These are phyloP conservation scores for Lactarius deliciosus DNA, from an alignment of 768 basidiomycete species.

Conservation along the genomic window DNA sequence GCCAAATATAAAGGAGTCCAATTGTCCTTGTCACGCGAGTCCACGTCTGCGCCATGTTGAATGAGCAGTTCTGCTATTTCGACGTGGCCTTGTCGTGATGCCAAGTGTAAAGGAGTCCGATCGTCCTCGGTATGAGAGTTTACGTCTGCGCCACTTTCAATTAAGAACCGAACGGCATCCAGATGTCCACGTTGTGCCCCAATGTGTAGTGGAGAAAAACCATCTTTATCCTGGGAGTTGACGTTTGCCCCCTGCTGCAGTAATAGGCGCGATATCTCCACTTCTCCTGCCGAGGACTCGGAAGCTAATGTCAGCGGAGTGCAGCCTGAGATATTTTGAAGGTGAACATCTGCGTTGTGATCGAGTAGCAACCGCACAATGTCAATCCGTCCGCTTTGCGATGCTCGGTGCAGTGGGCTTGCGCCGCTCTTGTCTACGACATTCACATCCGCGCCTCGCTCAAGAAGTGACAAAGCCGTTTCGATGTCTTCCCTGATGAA, in stretches of 20 bases:
- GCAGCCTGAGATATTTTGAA: background rate
- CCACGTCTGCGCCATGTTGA: background rate
- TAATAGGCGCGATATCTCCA: background rate
- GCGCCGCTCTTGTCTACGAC: background rate
- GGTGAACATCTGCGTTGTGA: background rate
- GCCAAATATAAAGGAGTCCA: too few species aligned
- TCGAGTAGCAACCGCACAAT: slow-evolving; percentile 2
- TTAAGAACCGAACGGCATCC: background rate
- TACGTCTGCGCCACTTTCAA: background rate
- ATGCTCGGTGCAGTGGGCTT: background rate
- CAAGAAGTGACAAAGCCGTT: background rate
- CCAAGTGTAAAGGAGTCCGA: too few species aligned
- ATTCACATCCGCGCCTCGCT: slow-evolving; percentile 5
- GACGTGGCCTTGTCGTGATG: too few species aligned
- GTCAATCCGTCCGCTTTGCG: background rate
- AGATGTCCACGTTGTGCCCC: background rate
- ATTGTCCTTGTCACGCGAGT: too few species aligned
- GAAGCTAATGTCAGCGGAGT: background rate
- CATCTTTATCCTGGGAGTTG: background rate
- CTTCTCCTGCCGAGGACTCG: fast-evolving
- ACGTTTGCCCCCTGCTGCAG: background rate
- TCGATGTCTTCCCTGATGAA: background rate
- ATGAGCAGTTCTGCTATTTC: too few species aligned
- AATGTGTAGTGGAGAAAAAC: background rate
- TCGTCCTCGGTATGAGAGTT: too few species aligned